These are phyloP conservation scores for Kodamaea nitidulidarum DNA, from an alignment of 805 yeast species.

Conservation along the genomic window DNA sequence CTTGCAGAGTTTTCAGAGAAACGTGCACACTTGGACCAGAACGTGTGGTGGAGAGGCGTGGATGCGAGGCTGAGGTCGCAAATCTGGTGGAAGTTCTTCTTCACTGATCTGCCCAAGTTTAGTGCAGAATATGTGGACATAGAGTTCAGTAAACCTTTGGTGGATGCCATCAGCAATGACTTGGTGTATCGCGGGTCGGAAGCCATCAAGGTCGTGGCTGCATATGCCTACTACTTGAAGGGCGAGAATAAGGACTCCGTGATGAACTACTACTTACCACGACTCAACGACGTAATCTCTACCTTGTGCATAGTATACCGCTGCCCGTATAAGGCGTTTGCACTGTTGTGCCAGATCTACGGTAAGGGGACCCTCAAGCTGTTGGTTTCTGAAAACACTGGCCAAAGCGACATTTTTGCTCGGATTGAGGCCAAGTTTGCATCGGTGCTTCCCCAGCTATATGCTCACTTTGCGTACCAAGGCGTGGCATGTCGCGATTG, in stretches of 20 bases:
- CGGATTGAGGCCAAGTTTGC: conserved; percentile 46
- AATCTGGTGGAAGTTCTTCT: conserved; percentile 44
- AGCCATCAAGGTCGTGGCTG: conserved; percentile 6
- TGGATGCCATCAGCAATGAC: conserved; percentile 5
- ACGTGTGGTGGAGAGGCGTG: conserved; percentile 24
- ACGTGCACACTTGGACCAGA: conserved; percentile 10
- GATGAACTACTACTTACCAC: conserved; percentile 27
- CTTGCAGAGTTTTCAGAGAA: conserved; percentile 9
- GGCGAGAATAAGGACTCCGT: conserved; percentile 9
- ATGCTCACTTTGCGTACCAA: conserved; percentile 45
- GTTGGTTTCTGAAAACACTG: conserved; percentile 6
- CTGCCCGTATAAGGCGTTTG: conserved; percentile 33
- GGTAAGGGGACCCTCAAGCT: conserved; percentile 24
- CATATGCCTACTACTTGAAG: conserved; percentile 7
- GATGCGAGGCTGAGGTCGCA: conserved; percentile 29
- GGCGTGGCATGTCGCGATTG: conserved; percentile 41
- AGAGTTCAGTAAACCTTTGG: not conserved
- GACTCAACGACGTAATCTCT: conserved; percentile 39
- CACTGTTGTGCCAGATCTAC: conserved; percentile 36
- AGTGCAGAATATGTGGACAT: conserved; percentile 5
- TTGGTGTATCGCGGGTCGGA: conserved; percentile 3
- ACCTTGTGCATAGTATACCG: conserved; percentile 34
- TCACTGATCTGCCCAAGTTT: conserved; percentile 5
- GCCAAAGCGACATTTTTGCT: conserved; percentile 11
- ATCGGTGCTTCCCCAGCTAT: conserved; percentile 39